Percentiles rank a stretch among this genome's conserved stretches.
phyloP scores from a whole-genome alignment of 2,329 filamentous ascomycete genomes.

The Monilinia fructigena region DNA sequence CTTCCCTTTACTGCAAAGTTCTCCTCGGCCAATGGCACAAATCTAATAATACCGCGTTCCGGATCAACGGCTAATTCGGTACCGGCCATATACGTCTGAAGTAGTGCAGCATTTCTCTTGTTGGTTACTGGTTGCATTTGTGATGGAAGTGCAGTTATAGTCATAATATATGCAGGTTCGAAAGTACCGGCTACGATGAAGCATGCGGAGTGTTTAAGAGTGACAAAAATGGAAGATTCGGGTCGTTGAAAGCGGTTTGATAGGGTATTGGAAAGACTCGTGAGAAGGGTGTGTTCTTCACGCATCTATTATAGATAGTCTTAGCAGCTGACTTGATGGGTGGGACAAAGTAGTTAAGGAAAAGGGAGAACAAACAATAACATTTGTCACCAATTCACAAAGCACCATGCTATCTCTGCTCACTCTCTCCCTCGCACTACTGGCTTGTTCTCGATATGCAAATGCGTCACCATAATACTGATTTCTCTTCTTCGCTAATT shows the following conservation, averaged over 20 bases:
- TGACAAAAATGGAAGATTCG: slow-evolving; percentile 70
- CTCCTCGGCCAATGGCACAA: slow-evolving; percentile 67
- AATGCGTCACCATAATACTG: slow-evolving; percentile 42
- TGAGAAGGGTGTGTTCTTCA: slow-evolving; percentile 73
- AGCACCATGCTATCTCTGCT: slow-evolving; percentile 50
- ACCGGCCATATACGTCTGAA: slow-evolving; percentile 73
- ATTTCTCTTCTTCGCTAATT: slow-evolving; percentile 36
- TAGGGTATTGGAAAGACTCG: slow-evolving; percentile 69
- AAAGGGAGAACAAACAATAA: slow-evolving; percentile 50
- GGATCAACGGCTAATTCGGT: slow-evolving; percentile 61
- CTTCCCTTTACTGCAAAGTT: slow-evolving; percentile 69
- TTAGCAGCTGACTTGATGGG: slow-evolving; percentile 27
- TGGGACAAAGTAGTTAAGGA: slow-evolving; percentile 20
- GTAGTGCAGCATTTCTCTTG: slow-evolving; percentile 73
- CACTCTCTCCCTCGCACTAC: slow-evolving; percentile 37
- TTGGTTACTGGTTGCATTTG: slow-evolving; percentile 74
- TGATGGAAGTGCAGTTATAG: slow-evolving; percentile 66
- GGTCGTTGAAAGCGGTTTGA: slow-evolving; percentile 74
- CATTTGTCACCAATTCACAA: slow-evolving; percentile 63
- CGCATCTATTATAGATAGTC: slow-evolving; percentile 54
- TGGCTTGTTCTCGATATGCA: slow-evolving; percentile 37
- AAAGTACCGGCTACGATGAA: slow-evolving; percentile 73
- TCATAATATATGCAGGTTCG: slow-evolving; percentile 76
- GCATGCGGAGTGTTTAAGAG: slow-evolving; percentile 71
- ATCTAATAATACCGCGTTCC: slow-evolving; percentile 70